A percentile compares a stretch with the other conserved stretches of the same genome.
phyloP scores from a whole-genome alignment of 2,329 filamentous ascomycete genomes.

The Dactylella cylindrospora region DNA sequence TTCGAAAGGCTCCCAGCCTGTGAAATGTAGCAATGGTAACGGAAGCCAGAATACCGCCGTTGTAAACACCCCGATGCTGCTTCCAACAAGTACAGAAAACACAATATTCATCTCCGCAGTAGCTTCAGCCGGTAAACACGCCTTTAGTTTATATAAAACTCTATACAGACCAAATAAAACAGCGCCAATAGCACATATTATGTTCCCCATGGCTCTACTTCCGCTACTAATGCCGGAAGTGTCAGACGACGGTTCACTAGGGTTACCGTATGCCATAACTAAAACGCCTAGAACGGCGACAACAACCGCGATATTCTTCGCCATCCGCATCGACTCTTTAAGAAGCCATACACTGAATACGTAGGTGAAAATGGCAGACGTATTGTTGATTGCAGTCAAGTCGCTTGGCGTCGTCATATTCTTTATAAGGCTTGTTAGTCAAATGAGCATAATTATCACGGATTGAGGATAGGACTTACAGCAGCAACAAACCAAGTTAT shows the following conservation, averaged over 20 bases:
- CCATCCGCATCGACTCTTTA: constrained; percentile 36
- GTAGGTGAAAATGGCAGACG: constrained; percentile 39
- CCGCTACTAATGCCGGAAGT: constrained; percentile 7
- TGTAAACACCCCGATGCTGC: constrained; percentile 38
- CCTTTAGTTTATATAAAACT: constrained; percentile 36
- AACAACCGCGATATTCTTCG: constrained; percentile 28
- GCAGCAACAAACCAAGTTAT: constrained; percentile 34
- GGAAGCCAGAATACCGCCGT: constrained; percentile 37
- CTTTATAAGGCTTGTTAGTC: too few species aligned
- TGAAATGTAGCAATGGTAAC: constrained; percentile 30
- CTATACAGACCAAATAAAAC: constrained; percentile 34
- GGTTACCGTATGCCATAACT: constrained; percentile 35
- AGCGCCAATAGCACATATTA: constrained; percentile 29
- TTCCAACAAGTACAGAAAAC: constrained; percentile 30
- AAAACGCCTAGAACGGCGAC: constrained; percentile 27
- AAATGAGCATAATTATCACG: constrained; percentile 1
- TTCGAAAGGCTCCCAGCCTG: constrained; percentile 18
- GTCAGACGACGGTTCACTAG: constrained; percentile 2
- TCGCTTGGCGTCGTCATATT: constrained; percentile 41
- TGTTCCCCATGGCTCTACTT: constrained; percentile 23
- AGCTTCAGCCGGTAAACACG: constrained; percentile 28
- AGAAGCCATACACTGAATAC: constrained; percentile 42
- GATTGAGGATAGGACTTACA: constrained; percentile 1
- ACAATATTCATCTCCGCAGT: constrained; percentile 38
- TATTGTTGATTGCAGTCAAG: constrained; percentile 40